These are phyloP conservation scores for Astraeus odoratus DNA, from an alignment of 768 basidiomycete genomes.

Conservation along the genomic window DNA sequence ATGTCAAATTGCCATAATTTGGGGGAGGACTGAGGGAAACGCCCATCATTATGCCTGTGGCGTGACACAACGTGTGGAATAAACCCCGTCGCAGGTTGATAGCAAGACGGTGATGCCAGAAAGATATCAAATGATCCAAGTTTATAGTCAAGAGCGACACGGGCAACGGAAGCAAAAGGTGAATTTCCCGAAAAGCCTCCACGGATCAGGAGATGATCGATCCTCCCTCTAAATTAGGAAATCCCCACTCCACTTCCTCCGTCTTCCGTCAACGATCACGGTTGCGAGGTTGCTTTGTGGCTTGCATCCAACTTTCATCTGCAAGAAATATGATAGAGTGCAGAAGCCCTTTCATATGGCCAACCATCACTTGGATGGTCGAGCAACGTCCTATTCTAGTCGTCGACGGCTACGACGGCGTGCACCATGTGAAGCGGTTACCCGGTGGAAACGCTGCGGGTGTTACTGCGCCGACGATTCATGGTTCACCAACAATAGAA, in stretches of 20 bases:
- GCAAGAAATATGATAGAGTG: background rate
- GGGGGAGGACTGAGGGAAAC: too few species aligned
- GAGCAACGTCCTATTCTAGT: too few species aligned
- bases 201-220: constrained; percentile 2
- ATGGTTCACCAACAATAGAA: background rate
- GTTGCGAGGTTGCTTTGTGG: background rate
- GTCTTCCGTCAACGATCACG: background rate
- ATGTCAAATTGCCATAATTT: too few species aligned
- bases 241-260: background rate
- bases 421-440: background rate
- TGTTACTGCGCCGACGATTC: background rate
- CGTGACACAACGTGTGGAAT: too few species aligned
- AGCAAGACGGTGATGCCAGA: background rate
- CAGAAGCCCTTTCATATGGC: background rate
- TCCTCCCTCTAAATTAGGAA: background rate
- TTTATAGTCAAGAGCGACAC: background rate
- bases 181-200: background rate
- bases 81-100: too few species aligned
- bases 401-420: too few species aligned
- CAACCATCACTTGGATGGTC: too few species aligned
- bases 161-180: background rate
- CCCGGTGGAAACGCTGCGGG: background rate
- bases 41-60: too few species aligned
- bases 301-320: too few species aligned
- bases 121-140: background rate